These are phyloP conservation scores for Trichophyton benhamiae DNA, from an alignment of 2,329 filamentous ascomycete species.

Conservation along the genomic window DNA sequence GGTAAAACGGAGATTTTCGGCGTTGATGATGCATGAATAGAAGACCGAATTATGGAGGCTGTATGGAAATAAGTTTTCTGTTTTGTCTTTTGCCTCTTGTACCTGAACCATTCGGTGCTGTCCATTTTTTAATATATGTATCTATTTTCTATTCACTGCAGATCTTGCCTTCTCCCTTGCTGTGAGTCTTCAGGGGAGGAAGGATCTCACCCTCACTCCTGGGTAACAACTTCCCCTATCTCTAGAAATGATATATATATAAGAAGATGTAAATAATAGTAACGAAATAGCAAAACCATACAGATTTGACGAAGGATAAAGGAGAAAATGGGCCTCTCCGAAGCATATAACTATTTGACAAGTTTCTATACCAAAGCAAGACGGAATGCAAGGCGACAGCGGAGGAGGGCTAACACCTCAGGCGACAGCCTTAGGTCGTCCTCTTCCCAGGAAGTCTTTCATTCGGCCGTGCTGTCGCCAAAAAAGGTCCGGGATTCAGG, in stretches of 20 bases:
- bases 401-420: background rate
- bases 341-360: conserved; percentile 12
- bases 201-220: background rate
- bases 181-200: too few species aligned
- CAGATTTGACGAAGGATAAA: background rate
- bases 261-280: background rate
- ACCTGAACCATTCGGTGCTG: background rate
- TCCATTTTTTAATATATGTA: background rate
- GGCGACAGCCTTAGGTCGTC: background rate
- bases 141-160: background rate
- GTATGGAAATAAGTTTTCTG: background rate
- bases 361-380: conserved; percentile 10
- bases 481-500: background rate
- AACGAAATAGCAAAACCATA: background rate
- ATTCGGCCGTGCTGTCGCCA: background rate
- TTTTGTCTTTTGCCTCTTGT: background rate
- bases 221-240: background rate
- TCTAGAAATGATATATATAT: background rate
- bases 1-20: background rate
- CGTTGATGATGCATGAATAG: conserved; percentile 3
- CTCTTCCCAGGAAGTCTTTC: background rate
- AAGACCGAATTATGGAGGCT: background rate
- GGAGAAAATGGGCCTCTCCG: conserved; percentile 8
- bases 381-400: background rate
- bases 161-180: background rate